Evolutionary conservation across 75 land plant species (phyloP).

Genomic region (Picea glauca): DNA sequence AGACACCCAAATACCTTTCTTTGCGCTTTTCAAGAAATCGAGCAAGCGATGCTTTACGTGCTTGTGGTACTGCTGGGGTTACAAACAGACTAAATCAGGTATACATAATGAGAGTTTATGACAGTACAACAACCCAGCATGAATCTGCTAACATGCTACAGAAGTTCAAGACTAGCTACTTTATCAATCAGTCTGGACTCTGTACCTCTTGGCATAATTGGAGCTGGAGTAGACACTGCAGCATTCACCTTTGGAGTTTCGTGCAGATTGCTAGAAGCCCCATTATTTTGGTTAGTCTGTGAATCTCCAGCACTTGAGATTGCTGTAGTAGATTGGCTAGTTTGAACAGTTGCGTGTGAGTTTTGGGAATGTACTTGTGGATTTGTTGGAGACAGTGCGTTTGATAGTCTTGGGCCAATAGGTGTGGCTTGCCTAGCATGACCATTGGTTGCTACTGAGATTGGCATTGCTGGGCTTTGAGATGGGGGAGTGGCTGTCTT

Average conservation of each 20-base stretch:
- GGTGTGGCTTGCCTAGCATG: background rate
- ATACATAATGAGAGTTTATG: background rate
- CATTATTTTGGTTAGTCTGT: background rate
- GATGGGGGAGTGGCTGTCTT: conserved; percentile 10
- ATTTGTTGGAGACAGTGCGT: background rate
- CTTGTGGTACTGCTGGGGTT: conserved; percentile 50
- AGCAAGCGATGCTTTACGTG: conserved; percentile 59
- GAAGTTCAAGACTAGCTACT: conserved; percentile 2
- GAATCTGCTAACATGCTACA: background rate
- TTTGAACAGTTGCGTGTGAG: conserved; percentile 2
- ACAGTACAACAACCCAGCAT: background rate
- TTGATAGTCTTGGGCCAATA: background rate
- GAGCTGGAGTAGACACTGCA: conserved; percentile 12
- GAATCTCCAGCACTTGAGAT: background rate
- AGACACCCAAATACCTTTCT: conserved; percentile 38
- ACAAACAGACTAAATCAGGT: background rate
- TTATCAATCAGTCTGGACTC: conserved; percentile 5
- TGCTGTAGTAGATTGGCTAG: conserved; percentile 7
- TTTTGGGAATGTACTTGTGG: background rate
- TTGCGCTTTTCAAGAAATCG: conserved; percentile 68
- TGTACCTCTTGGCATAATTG: conserved; percentile 28
- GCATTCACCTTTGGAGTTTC: conserved; percentile 6
- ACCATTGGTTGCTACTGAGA: conserved; percentile 2
- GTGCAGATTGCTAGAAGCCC: background rate
- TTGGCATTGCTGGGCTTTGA: conserved; percentile 12